These are phyloP conservation scores for Gastrodia elata DNA, from an alignment of 106 monocot genomes.

Conservation along the genomic window DNA sequence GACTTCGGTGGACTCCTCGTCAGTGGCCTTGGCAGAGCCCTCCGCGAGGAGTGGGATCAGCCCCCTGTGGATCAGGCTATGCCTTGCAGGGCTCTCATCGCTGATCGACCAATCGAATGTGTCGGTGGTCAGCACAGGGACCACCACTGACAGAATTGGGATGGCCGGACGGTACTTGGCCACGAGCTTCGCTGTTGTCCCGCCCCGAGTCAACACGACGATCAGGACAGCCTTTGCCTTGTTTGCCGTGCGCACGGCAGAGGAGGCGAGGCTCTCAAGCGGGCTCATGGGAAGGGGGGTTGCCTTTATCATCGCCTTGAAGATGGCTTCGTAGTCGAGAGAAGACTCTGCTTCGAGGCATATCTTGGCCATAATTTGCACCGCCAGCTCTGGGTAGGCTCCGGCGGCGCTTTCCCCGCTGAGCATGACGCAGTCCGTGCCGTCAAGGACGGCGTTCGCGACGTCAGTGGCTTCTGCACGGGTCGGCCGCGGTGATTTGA, in stretches of 20 bases:
- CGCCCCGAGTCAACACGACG: slow-evolving; percentile 36
- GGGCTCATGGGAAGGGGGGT: slow-evolving; percentile 48
- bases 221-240: slow-evolving; percentile 29
- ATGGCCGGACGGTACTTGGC: slow-evolving; percentile 45
- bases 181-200: slow-evolving; percentile 42
- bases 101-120: slow-evolving; percentile 35
- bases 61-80: slow-evolving; percentile 38
- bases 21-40: slow-evolving; percentile 43
- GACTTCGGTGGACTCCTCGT: slow-evolving; percentile 34
- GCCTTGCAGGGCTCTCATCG: slow-evolving; percentile 40
- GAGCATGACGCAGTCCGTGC: slow-evolving; percentile 67
- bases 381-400: slow-evolving; percentile 45
- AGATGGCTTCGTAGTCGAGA: slow-evolving; percentile 35
- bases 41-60: slow-evolving; percentile 33
- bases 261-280: slow-evolving; percentile 38
- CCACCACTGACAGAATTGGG: slow-evolving; percentile 45
- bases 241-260: slow-evolving; percentile 38
- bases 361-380: slow-evolving; percentile 41
- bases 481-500: slow-evolving; percentile 64
- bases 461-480: slow-evolving; percentile 66
- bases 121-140: slow-evolving; percentile 33
- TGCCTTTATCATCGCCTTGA: slow-evolving; percentile 27
- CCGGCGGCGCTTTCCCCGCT: slow-evolving; percentile 56
- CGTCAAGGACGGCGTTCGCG: slow-evolving; percentile 62
- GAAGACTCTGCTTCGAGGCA: slow-evolving; percentile 50